A percentile compares a stretch with the other conserved stretches of the same genome.
phyloP scores from a whole-genome alignment of 139 green algal species.

The Chlorella sp. region DNA sequence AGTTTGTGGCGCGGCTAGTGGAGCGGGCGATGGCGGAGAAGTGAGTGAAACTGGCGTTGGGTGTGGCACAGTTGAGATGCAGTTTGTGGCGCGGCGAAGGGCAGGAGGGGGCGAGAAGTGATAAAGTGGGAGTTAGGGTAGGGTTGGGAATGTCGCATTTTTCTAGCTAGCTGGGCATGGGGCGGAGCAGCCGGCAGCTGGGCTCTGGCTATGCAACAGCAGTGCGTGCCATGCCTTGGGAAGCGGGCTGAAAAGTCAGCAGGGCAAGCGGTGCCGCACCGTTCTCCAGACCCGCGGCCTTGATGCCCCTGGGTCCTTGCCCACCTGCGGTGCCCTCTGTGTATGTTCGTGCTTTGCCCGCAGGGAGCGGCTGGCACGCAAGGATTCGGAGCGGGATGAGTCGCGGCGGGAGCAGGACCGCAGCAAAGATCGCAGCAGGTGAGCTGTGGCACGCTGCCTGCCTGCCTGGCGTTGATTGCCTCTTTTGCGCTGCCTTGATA shows the following conservation, averaged over 20 bases:
- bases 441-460: background rate
- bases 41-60: background rate
- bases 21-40: slow-evolving; percentile 24
- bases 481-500: background rate
- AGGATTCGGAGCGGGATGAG: slow-evolving; percentile 8
- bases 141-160: background rate
- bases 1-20: slow-evolving; percentile 32
- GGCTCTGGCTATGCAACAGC: background rate
- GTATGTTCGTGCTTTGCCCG: background rate
- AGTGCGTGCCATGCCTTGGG: no score
- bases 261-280: background rate
- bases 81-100: background rate
- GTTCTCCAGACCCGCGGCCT: background rate
- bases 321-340: background rate
- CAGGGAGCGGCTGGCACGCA: slow-evolving; percentile 24
- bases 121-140: background rate
- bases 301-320: background rate
- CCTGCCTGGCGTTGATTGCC: background rate
- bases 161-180: background rate
- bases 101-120: no score
- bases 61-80: no score
- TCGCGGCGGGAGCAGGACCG: background rate
- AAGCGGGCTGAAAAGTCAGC: background rate
- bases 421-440: slow-evolving; percentile 5
- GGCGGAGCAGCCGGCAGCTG: background rate